Conservation (phyloP, 2,329 filamentous ascomycete species). For the Septoria petroselini region DNA sequence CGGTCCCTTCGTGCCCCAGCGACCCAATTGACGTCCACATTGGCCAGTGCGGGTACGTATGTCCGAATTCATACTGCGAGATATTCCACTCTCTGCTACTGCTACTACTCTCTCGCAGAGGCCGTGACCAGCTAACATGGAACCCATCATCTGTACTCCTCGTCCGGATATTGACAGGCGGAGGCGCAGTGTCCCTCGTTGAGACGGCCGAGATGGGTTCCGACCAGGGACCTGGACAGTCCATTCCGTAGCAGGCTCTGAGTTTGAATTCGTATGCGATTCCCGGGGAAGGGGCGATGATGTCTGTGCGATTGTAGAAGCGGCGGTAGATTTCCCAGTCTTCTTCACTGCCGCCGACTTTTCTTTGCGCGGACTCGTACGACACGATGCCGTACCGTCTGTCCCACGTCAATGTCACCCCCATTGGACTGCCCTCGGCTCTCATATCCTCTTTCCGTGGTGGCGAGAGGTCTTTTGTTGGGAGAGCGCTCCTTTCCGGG, state of each 20-base stretch:
- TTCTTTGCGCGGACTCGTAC: slow-evolving; percentile 3
- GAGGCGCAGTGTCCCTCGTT: background rate
- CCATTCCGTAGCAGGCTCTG: slow-evolving; percentile 7
- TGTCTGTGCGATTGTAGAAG: background rate
- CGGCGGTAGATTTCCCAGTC: background rate
- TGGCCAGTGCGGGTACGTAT: background rate
- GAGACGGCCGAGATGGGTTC: background rate
- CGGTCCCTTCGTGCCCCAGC: background rate
- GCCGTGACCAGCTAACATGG: slow-evolving; percentile 1
- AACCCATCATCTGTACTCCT: background rate
- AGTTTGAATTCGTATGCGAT: slow-evolving; percentile 4
- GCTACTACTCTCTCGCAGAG: background rate
- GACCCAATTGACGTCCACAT: background rate
- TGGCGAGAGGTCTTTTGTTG: background rate
- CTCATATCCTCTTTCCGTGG: background rate
- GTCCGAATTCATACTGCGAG: slow-evolving; percentile 3
- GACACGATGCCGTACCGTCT: slow-evolving; percentile 4
- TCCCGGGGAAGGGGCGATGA: background rate
- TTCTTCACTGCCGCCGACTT: background rate
- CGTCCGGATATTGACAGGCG: background rate
- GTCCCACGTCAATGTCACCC: slow-evolving; percentile 8
- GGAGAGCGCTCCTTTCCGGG: background rate
- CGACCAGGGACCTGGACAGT: slow-evolving; percentile 6
- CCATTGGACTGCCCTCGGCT: slow-evolving; percentile 4
- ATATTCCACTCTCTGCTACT: background rate